Base-by-base conservation (phyloP, 2,329 filamentous ascomycete species). In the Colletotrichum sp. region DNA sequence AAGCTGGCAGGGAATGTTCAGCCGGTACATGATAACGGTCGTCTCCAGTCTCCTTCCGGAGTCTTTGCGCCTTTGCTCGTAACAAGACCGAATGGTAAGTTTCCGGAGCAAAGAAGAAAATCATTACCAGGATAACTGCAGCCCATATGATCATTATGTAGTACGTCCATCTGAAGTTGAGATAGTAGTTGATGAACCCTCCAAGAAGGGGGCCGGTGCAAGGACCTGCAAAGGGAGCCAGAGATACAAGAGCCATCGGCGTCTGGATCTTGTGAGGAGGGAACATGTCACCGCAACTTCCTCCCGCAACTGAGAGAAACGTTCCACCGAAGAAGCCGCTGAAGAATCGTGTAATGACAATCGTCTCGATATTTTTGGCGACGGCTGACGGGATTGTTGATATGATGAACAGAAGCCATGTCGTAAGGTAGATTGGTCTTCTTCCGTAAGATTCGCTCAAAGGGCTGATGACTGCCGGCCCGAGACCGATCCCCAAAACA, bases 111-210 rank as follows among this genome's bases (percentile, higher is more conserved):
- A 96, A 87, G 32, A 94, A 81, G 27, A 93, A 81, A 67, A 98
- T 92, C 72, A 91, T 85, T 12, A 88, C 81, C 65, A 95, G 88
- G 80, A 95, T 84, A 7, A 88, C 83, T 16, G 88, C 91, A 3
- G 92, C 89, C 95, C 95, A 98, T 64, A 98, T 97, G 63, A 98
- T 85, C 75, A 98, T 87, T 5, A 96, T 89, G 82, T 96, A 98
- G 83, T 96, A 96, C 0, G 93, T 94, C 94, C 94, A 97, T 70
- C 94, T 88, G 93, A 95, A 98, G 70, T 87, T 86, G 4, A 89
- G 89, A 79, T 93, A 91, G 79, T 93, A 91, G 82, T 96, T 96
- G 82, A 98, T 96, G 83, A 97, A 95, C 5, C 95, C 95, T 6
- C 95, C 95, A n/a, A 94, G 82, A 7, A 93, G 78, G 1, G 92